phyloP scores from a whole-genome alignment of 2,329 filamentous ascomycete species.

The Talaromyces islandicus region DNA sequence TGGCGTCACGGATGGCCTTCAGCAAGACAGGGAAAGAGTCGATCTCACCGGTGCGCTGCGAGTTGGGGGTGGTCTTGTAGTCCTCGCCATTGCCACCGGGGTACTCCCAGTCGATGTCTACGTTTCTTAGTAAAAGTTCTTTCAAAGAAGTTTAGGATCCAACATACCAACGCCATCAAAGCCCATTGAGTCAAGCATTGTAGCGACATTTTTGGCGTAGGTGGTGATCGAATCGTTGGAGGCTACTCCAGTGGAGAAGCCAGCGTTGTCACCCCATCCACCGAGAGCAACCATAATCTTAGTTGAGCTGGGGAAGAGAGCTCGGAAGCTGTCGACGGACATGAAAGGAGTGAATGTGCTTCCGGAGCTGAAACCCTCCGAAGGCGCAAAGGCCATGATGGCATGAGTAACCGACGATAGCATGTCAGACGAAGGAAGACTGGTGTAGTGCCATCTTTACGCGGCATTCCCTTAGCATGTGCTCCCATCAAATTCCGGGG shows the following conservation, averaged over 20 bases:
- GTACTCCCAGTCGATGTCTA: conserved; percentile 64
- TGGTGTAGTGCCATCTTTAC: conserved; percentile 36
- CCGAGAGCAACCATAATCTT: conserved; percentile 67
- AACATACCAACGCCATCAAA: conserved; percentile 57
- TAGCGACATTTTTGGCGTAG: conserved; percentile 60
- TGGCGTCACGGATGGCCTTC: conserved; percentile 49
- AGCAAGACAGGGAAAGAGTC: conserved; percentile 57
- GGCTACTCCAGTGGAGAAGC: conserved; percentile 53
- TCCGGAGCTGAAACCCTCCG: conserved; percentile 44
- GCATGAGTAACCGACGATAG: conserved; percentile 49
- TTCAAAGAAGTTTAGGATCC: conserved; percentile 1
- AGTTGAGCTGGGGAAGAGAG: conserved; percentile 49
- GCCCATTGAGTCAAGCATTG: conserved; percentile 56
- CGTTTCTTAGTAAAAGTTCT: conserved; percentile 14
- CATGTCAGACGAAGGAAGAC: conserved; percentile 26
- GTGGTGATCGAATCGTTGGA: conserved; percentile 46
- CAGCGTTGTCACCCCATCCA: conserved; percentile 65
- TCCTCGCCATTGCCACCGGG: conserved; percentile 61
- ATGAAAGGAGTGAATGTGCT: conserved; percentile 50
- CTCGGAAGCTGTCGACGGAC: conserved; percentile 45
- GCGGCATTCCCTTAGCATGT: conserved; percentile 7
- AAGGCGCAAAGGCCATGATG: conserved; percentile 51
- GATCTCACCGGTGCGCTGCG: conserved; percentile 54
- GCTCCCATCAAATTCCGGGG: accelerated
- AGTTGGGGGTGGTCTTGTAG: conserved; percentile 59